These are phyloP conservation scores for Macrocystidia cucumis DNA, from an alignment of 1,284 basidiomycete species.

Conservation along the genomic window DNA sequence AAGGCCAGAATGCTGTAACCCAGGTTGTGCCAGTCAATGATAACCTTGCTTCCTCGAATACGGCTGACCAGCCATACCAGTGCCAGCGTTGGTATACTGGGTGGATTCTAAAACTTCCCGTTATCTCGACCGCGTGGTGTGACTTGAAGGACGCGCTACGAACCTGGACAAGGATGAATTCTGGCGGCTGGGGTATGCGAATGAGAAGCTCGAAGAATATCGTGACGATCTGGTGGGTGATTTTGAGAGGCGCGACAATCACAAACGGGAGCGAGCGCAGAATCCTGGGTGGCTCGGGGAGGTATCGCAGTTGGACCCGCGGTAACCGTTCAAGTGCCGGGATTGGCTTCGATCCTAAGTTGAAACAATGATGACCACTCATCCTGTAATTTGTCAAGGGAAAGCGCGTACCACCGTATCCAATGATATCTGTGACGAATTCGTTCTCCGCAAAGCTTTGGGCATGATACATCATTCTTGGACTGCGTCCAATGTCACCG, in stretches of 20 bases:
- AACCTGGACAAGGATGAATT: constrained; percentile 89
- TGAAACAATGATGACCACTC: constrained; percentile 1
- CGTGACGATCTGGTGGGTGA: constrained; percentile 59
- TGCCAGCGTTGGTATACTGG: constrained; percentile 89
- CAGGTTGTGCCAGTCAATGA: constrained; percentile 99
- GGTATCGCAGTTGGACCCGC: constrained; percentile 57
- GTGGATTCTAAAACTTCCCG: constrained; percentile 72
- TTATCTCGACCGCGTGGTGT: constrained; percentile 7
- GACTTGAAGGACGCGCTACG: constrained; percentile 19
- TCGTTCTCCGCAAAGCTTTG: constrained; percentile 81
- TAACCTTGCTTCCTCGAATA: constrained; percentile 72
- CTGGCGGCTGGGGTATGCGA: constrained; percentile 61
- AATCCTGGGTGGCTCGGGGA: constrained; percentile 56
- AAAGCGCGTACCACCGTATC: constrained; percentile 65
- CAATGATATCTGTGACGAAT: constrained; percentile 80
- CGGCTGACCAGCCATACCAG: constrained; percentile 72
- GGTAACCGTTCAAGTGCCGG: constrained; percentile 59
- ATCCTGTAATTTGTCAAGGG: neutral
- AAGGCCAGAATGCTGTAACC: constrained; percentile 92
- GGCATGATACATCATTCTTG: constrained; percentile 98
- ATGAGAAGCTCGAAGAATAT: constrained; percentile 61
- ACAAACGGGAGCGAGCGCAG: constrained; percentile 65
- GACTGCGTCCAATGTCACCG: constrained; percentile 93
- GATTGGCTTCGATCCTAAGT: constrained; percentile 69
- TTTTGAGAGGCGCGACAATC: constrained; percentile 75